phyloP scores from a whole-genome alignment of 805 yeast genomes.

The Schizosaccharomyces japonicus region DNA sequence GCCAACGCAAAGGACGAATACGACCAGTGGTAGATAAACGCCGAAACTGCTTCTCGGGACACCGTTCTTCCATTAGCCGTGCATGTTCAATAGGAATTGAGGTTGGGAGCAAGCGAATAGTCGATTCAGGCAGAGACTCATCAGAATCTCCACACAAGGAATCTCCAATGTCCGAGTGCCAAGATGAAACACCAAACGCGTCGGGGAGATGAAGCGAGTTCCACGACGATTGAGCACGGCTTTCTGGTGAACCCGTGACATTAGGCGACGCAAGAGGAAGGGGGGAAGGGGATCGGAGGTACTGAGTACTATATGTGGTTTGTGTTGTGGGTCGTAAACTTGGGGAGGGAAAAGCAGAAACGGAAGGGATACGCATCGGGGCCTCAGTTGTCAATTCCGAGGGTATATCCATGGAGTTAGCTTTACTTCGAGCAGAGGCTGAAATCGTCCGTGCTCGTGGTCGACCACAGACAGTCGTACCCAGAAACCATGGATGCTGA shows the following conservation, averaged over 20 bases:
- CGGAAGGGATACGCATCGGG: background rate
- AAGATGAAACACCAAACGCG: no score
- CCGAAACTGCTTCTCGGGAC: background rate
- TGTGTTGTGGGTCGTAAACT: background rate
- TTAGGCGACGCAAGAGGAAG: background rate
- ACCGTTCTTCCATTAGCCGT: background rate
- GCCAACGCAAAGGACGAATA: conserved; percentile 59
- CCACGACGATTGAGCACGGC: background rate
- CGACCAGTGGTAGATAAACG: background rate
- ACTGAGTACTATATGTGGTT: background rate
- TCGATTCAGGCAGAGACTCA: background rate
- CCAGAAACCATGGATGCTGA: conserved; percentile 84
- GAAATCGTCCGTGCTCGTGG: background rate
- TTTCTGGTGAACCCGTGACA: background rate
- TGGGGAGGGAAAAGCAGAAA: background rate
- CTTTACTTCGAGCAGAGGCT: background rate
- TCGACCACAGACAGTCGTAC: conserved; percentile 39
- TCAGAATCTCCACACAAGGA: background rate
- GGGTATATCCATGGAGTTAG: background rate
- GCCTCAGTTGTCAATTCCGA: background rate
- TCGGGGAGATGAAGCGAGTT: background rate
- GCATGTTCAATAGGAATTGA: background rate
- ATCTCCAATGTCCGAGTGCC: background rate
- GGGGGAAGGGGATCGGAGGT: background rate
- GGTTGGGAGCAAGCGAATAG: background rate